Conservation (phyloP, 208 protist genomes). For the Blastocrithidia nonstop region DNA sequence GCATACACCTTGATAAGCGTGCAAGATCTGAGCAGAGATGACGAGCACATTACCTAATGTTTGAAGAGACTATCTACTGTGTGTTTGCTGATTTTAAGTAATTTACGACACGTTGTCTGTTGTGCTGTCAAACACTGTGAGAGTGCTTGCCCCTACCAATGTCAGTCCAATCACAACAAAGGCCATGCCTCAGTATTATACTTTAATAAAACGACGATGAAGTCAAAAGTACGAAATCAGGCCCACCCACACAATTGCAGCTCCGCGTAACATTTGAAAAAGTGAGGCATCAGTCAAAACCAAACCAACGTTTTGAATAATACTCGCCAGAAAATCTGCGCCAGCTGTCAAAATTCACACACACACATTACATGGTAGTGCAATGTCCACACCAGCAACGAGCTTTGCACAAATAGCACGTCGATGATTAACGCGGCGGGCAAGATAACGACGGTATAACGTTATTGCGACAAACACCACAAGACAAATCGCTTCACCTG, state of each 20-base stretch:
- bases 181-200: slow-evolving; percentile 47
- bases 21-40: slow-evolving; percentile 71
- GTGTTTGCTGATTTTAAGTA: neutral
- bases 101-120: too few relatives aligned
- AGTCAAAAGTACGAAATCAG: slow-evolving; percentile 77
- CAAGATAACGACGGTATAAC: slow-evolving; percentile 9
- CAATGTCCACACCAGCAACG: slow-evolving; percentile 16
- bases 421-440: slow-evolving; percentile 3
- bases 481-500: slow-evolving; percentile 45
- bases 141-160: slow-evolving; percentile 44
- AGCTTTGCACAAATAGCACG: slow-evolving; percentile 2
- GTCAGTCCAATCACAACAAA: slow-evolving; percentile 37
- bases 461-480: slow-evolving; percentile 19
- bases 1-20: slow-evolving; percentile 79
- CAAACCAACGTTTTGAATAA: slow-evolving; percentile 81
- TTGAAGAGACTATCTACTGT: slow-evolving; percentile 11
- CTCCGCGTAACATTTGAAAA: slow-evolving; percentile 87
- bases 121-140: too few relatives aligned
- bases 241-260: slow-evolving; percentile 78
- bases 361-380: slow-evolving; percentile 27
- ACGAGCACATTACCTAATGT: slow-evolving; percentile 69
- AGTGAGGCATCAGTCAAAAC: slow-evolving; percentile 78
- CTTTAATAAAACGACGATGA: slow-evolving; percentile 34
- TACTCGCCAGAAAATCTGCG: slow-evolving; percentile 68
- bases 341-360: slow-evolving; percentile 44